These are phyloP conservation scores for Leishmania lainsoni DNA, from an alignment of 208 protist species.

Conservation along the genomic window DNA sequence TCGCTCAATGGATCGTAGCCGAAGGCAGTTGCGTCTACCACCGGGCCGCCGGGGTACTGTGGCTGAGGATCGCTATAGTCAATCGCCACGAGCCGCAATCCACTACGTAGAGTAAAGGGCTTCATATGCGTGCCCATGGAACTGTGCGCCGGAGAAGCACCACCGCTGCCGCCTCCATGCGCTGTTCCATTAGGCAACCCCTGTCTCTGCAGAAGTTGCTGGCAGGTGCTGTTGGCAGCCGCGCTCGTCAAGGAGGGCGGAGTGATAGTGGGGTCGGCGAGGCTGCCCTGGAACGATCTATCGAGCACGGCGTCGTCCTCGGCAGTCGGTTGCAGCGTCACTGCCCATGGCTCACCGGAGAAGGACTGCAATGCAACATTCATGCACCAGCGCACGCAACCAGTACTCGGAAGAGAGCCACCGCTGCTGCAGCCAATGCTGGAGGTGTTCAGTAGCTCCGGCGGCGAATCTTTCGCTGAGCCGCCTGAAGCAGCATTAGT, in stretches of 20 bases:
- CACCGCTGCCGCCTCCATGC: conserved; percentile 13
- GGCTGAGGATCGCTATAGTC: conserved; percentile 32
- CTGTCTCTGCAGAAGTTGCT: conserved; percentile 12
- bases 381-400: conserved; percentile 74
- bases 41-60: conserved; percentile 34
- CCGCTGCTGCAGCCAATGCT: conserved; percentile 8
- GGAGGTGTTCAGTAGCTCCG: conserved; percentile 9
- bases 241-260: conserved; percentile 16
- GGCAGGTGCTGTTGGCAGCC: conserved; percentile 20
- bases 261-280: conserved; percentile 9
- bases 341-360: conserved; percentile 70
- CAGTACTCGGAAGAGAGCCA: conserved; percentile 20
- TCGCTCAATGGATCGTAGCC: conserved; percentile 43
- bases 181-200: background rate
- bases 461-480: background rate
- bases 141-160: conserved; percentile 26
- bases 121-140: conserved; percentile 23
- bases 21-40: conserved; percentile 20
- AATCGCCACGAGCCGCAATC: conserved; percentile 42
- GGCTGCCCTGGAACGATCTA: conserved; percentile 24
- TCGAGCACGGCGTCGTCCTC: conserved; percentile 29
- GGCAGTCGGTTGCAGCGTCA: conserved; percentile 40
- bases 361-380: conserved; percentile 84
- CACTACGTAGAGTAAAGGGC: conserved; percentile 37
- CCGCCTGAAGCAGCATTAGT: background rate